A percentile compares a stretch with the other conserved stretches of the same genome.
Evolutionary conservation across 768 basidiomycete species (phyloP).

Genomic region (Lyophyllum semitale): DNA sequence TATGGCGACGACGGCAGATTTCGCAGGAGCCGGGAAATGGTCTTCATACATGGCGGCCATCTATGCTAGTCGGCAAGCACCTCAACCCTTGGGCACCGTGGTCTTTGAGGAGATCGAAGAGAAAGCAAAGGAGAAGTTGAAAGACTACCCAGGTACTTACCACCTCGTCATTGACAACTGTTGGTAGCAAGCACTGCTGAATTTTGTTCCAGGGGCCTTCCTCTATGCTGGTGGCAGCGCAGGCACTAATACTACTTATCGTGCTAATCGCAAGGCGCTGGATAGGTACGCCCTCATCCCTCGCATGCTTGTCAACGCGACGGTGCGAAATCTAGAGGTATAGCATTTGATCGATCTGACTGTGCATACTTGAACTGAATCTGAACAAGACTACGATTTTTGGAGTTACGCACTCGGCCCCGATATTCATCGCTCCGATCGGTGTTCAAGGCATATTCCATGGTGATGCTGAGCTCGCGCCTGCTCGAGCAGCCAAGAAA

Average conservation of each 20-base stretch:
- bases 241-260: constrained; percentile 68
- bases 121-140: constrained; percentile 64
- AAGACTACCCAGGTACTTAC: constrained; percentile 52
- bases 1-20: background rate
- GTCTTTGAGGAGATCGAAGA: constrained; percentile 62
- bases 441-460: constrained; percentile 80
- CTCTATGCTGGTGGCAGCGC: constrained; percentile 80
- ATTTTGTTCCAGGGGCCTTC: constrained; percentile 51
- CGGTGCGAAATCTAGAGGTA: constrained; percentile 61
- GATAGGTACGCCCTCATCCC: constrained; percentile 77
- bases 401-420: constrained; percentile 61
- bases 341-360: background rate
- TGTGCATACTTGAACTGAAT: background rate
- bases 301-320: constrained; percentile 69
- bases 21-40: constrained; percentile 30
- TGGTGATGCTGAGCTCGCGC: constrained; percentile 69
- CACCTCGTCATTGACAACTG: constrained; percentile 13
- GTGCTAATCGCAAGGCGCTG: constrained; percentile 64
- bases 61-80: constrained; percentile 39
- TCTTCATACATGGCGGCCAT: constrained; percentile 39
- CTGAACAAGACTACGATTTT: constrained; percentile 63
- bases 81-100: constrained; percentile 60
- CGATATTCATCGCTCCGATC: constrained; percentile 70
- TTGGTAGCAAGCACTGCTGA: background rate
- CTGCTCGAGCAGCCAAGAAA: constrained; percentile 63